Base-by-base conservation (phyloP, 2,329 filamentous ascomycete genomes). In the Penicillium sp. region DNA sequence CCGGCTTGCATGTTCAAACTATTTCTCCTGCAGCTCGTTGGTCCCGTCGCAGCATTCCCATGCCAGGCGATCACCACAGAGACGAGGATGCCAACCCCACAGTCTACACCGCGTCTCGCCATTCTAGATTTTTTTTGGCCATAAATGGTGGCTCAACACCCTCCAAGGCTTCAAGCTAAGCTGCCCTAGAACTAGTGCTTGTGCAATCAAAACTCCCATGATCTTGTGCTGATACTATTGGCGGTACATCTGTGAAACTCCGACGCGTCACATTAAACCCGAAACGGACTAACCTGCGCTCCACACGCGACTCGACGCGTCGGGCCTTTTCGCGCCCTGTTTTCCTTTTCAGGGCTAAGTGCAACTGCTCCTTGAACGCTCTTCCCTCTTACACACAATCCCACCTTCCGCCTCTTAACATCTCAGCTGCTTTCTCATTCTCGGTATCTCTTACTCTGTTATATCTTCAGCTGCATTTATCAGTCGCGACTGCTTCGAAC, bases 361-460 rank as follows among this genome's bases (percentile, higher is more conserved):
- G 38, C 48, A 17, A 5, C 48, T 51, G 20, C 35, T 37, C 37
- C 37, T 34, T 31, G 17, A 41, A 17, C 38, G 43, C 38, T 34
- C 31, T 56, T 58, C 59, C 43, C 47, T 50, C 31, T 25, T 25
- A 12, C 11, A 51, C 49, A 39, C 37, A 25, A 41, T 52, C 39
- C 14, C 31, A 51, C 41, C 37, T 53, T 35, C 53, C 45, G 48
- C 48, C 39, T 50, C 54, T 53, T 61, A 47, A 48, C 35, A 15
- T 39, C 15, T 34, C 55, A 38, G 56, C 59, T 25, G 42, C 37
- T 37, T 31, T 57, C 43, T 57, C 54, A 60, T 59, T 54, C 43
- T 56, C 57, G 58, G 57, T 67, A 68, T 67, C 58, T 67, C 61
- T 67, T 68, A 69, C 63, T 54, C 58, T 58, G 58, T 55, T 55